phyloP scores from a whole-genome alignment of 2,329 filamentous ascomycete genomes.

The Trichoderma simmonsii region DNA sequence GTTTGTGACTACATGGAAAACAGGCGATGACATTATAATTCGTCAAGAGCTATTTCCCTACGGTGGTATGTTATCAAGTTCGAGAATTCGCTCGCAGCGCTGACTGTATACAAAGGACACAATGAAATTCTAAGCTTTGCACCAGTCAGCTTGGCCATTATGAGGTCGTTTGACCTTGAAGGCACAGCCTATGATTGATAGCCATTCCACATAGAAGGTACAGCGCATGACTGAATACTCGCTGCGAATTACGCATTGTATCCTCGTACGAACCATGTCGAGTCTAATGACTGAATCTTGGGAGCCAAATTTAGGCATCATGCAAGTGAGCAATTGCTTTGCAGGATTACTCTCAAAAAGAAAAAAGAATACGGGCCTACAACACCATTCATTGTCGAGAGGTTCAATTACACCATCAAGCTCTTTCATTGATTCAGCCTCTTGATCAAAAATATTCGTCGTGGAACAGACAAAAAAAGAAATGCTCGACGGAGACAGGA shows the following conservation, averaged over 20 bases:
- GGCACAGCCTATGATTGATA: conserved; percentile 29
- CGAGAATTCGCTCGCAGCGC: background rate
- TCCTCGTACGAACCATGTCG: background rate
- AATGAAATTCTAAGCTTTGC: conserved; percentile 66
- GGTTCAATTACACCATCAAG: background rate
- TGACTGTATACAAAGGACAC: conserved; percentile 50
- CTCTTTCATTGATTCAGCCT: background rate
- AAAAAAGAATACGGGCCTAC: background rate
- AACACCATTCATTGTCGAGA: background rate
- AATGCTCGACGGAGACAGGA: conserved; percentile 17
- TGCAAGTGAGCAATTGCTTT: background rate
- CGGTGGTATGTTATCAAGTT: conserved; percentile 44
- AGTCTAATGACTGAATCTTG: background rate
- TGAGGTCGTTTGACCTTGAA: conserved; percentile 58
- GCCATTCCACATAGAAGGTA: background rate
- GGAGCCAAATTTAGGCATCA: no score
- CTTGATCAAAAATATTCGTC: background rate
- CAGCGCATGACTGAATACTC: background rate
- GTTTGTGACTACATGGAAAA: conserved; percentile 46
- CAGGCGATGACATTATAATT: conserved; percentile 46
- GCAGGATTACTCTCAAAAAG: background rate
- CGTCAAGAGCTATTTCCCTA: conserved; percentile 53
- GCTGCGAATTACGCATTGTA: background rate
- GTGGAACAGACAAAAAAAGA: background rate
- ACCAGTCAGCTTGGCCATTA: conserved; percentile 60